A percentile compares a stretch with the other conserved stretches of the same genome.
phyloP scores from a whole-genome alignment of 805 yeast species.

The Barnettozyma vustinii region DNA sequence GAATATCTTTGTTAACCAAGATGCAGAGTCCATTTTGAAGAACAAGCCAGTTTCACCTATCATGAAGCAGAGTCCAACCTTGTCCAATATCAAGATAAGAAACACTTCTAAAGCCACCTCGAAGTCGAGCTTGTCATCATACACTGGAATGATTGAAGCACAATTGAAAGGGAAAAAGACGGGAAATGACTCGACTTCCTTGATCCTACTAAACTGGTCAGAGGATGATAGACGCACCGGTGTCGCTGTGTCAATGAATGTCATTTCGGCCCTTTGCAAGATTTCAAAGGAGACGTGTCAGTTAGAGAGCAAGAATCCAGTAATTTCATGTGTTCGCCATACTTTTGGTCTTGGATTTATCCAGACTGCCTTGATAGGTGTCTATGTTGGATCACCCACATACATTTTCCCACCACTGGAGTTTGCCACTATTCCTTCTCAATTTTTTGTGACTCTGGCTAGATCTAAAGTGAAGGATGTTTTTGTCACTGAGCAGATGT shows the following conservation, averaged over 20 bases:
- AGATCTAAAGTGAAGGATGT: conserved; percentile 80
- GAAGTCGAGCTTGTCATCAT: conserved; percentile 20
- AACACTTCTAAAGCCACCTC: conserved; percentile 57
- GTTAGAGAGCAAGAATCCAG: conserved; percentile 61
- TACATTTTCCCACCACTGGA: conserved; percentile 73
- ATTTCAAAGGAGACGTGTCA: conserved; percentile 90
- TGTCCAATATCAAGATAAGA: conserved; percentile 48
- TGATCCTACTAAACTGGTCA: conserved; percentile 66
- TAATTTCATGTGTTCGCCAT: conserved; percentile 84
- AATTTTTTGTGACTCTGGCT: conserved; percentile 65
- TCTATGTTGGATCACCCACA: conserved; percentile 82
- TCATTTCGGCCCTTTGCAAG: conserved; percentile 74
- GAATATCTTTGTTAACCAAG: conserved; percentile 73
- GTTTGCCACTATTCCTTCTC: conserved; percentile 66
- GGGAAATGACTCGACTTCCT: conserved; percentile 36
- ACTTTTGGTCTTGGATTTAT: conserved; percentile 83
- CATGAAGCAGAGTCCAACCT: conserved; percentile 39
- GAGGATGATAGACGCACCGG: conserved; percentile 67
- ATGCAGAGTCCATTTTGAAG: conserved; percentile 64
- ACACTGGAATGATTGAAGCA: conserved; percentile 13
- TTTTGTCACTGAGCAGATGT: conserved; percentile 78
- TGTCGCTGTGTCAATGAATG: conserved; percentile 45
- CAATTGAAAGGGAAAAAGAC: conserved; percentile 17
- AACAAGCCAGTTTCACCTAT: conserved; percentile 58
- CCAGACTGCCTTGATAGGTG: conserved; percentile 79